phyloP scores from a whole-genome alignment of 352 stramenopile genomes.

The Phytophthora pluvialis region DNA sequence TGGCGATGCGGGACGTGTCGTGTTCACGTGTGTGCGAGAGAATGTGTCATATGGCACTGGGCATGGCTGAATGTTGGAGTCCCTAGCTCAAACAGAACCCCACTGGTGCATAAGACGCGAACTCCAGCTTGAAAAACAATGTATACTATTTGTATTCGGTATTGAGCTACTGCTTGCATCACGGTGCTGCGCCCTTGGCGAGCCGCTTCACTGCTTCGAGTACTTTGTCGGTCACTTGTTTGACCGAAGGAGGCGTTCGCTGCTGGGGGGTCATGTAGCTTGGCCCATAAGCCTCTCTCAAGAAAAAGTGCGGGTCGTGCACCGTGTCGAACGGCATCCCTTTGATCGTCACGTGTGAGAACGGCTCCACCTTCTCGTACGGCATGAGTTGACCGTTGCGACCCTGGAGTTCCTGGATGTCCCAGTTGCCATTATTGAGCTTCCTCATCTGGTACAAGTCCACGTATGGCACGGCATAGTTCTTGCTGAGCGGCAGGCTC shows the following conservation, averaged over 20 bases:
- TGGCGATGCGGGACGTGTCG: conserved; percentile 11
- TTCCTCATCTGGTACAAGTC: conserved; percentile 43
- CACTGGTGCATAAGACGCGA: too few relatives aligned
- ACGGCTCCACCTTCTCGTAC: conserved; percentile 34
- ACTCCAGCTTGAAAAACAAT: not conserved
- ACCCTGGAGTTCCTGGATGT: conserved; percentile 37
- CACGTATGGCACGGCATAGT: conserved; percentile 42
- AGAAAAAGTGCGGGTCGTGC: conserved; percentile 40
- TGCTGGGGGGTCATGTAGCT: conserved; percentile 43
- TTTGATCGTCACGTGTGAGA: conserved; percentile 38
- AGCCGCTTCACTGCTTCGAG: conserved; percentile 24
- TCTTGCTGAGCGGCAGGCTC: conserved; percentile 20
- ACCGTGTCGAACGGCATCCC: conserved; percentile 47
- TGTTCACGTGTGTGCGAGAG: conserved; percentile 17
- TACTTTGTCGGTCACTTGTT: conserved; percentile 1
- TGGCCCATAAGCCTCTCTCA: conserved; percentile 40
- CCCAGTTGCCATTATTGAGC: conserved; percentile 24
- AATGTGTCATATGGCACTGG: conserved; percentile 6
- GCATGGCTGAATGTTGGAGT: not conserved
- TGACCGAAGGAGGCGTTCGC: conserved; percentile 1
- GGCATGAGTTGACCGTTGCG: conserved; percentile 23
- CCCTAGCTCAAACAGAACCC: too few relatives aligned
- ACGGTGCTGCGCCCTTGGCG: conserved; percentile 24
- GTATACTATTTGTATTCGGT: not conserved
- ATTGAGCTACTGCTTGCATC: not conserved